Conservation (phyloP, 495 filamentous ascomycete species). For the Daldinia bambusicola region DNA sequence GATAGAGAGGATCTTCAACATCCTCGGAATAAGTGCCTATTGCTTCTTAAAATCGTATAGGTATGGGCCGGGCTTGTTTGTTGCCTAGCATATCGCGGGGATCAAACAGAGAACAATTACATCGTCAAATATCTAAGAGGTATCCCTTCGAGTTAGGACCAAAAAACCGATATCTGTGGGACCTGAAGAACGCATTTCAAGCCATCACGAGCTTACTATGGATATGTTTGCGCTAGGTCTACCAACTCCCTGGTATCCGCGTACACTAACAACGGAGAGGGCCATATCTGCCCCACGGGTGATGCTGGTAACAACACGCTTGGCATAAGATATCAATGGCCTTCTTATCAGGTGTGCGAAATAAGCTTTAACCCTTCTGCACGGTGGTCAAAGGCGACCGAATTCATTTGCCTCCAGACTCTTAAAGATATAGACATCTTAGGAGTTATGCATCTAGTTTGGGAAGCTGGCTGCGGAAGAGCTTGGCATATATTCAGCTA, state of each 20-base stretch:
- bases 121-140: slow-evolving; percentile 12
- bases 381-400: background rate
- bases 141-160: slow-evolving; percentile 7
- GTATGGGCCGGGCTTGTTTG: slow-evolving; percentile 26
- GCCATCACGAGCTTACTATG: slow-evolving; percentile 44
- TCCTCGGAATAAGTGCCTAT: slow-evolving; percentile 26
- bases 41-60: background rate
- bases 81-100: slow-evolving; percentile 7
- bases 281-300: slow-evolving; percentile 43
- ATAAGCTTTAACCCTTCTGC: slow-evolving; percentile 24
- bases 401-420: slow-evolving; percentile 5
- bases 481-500: slow-evolving; percentile 20
- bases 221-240: slow-evolving; percentile 39
- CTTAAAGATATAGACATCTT: background rate
- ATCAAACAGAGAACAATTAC: slow-evolving; percentile 16
- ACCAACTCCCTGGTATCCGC: slow-evolving; percentile 40
- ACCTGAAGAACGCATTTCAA: slow-evolving; percentile 19
- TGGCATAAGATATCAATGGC: slow-evolving; percentile 36
- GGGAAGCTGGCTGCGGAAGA: background rate
- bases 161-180: background rate
- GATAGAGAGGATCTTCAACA: slow-evolving; percentile 34
- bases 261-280: slow-evolving; percentile 33
- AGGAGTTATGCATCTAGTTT: no score
- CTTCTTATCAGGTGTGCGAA: slow-evolving; percentile 38
- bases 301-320: slow-evolving; percentile 35